Percentiles rank a stretch among this genome's conserved stretches.
phyloP scores from a whole-genome alignment of 352 stramenopile species.

The Globisporangium viniferum region DNA sequence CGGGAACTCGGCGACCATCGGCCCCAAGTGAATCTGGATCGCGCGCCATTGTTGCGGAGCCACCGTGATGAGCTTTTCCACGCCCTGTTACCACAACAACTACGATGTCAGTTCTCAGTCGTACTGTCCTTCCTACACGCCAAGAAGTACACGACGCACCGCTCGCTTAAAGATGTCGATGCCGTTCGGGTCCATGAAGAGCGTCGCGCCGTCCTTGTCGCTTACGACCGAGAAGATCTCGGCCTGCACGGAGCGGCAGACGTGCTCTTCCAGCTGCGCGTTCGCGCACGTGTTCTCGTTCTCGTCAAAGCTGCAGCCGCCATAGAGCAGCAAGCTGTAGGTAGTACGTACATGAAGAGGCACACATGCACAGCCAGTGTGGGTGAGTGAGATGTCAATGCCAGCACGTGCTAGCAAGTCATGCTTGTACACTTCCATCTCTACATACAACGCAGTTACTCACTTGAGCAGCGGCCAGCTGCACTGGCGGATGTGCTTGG shows the following conservation, averaged over 20 bases:
- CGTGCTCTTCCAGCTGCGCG: slow-evolving; percentile 31
- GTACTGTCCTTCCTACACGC: not conserved
- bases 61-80: slow-evolving; percentile 62
- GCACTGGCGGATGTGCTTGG: slow-evolving; percentile 60
- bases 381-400: not conserved
- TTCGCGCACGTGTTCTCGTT: slow-evolving; percentile 47
- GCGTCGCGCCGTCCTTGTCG: slow-evolving; percentile 68
- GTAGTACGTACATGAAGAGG: not conserved
- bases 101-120: not conserved
- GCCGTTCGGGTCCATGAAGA: slow-evolving; percentile 84
- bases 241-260: slow-evolving; percentile 73
- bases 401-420: not conserved
- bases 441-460: slow-evolving; percentile 12
- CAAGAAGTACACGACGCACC: slow-evolving; percentile 26
- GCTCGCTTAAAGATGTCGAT: slow-evolving; percentile 78
- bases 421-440: not conserved
- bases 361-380: not conserved
- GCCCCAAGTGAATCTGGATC: slow-evolving; percentile 82
- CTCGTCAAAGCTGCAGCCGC: slow-evolving; percentile 77
- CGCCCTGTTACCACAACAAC: slow-evolving; percentile 31
- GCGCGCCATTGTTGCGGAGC: slow-evolving; percentile 75
- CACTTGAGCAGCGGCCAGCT: slow-evolving; percentile 86
- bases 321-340: slow-evolving; percentile 73
- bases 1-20: slow-evolving; percentile 84
- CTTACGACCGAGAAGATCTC: slow-evolving; percentile 86